phyloP scores from a whole-genome alignment of 148 eudicot species.

The Polygonum aviculare region DNA sequence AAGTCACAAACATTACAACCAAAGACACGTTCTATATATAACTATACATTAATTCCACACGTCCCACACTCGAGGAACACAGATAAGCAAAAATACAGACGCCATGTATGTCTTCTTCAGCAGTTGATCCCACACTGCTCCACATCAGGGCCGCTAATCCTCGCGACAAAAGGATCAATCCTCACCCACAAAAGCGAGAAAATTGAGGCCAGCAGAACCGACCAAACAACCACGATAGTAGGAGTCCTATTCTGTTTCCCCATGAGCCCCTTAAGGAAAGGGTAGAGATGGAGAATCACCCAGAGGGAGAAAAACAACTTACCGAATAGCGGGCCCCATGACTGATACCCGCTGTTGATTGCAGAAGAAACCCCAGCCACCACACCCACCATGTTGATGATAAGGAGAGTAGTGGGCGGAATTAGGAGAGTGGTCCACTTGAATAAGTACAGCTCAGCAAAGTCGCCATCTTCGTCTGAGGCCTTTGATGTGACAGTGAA shows the following conservation, averaged over 20 bases:
- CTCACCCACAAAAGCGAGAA: slow-evolving; percentile 73
- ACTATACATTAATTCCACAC: not conserved
- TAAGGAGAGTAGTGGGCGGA: slow-evolving; percentile 70
- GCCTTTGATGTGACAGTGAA: slow-evolving; percentile 79
- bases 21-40: not conserved
- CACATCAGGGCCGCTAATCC: slow-evolving; percentile 47
- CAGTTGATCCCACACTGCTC: slow-evolving; percentile 66
- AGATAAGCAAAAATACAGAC: too few relatives aligned
- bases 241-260: slow-evolving; percentile 75
- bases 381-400: slow-evolving; percentile 62
- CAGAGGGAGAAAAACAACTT: slow-evolving; percentile 70
- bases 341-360: slow-evolving; percentile 70
- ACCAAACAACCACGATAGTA: slow-evolving; percentile 74
- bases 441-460: slow-evolving; percentile 65
- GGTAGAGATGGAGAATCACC: slow-evolving; percentile 76
- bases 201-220: slow-evolving; percentile 71
- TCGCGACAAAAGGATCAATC: slow-evolving; percentile 51
- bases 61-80: not conserved
- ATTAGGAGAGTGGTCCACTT: slow-evolving; percentile 79
- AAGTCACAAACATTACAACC: not conserved
- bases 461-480: slow-evolving; percentile 66
- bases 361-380: slow-evolving; percentile 71
- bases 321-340: slow-evolving; percentile 81
- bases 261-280: slow-evolving; percentile 78
- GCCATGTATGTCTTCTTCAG: slow-evolving; percentile 8